Percentiles rank a stretch among this genome's conserved stretches.
Conservation (phyloP, 306 rosid genomes). For the Castanopsis chinensis region DNA sequence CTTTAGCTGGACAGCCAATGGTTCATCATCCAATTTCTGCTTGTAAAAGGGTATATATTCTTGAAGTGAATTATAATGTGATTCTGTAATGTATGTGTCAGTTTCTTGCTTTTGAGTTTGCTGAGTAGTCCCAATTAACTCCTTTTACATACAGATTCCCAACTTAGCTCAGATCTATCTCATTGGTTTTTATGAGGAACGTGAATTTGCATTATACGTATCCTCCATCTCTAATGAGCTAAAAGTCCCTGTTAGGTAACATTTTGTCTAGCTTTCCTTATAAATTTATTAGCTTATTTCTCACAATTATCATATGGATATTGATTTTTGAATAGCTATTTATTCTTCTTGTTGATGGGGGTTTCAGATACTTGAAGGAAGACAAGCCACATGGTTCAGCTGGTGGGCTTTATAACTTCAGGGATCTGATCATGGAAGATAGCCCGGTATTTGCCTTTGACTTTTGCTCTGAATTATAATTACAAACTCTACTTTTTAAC, state of each 20-base stretch:
- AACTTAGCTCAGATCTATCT: slow-evolving; percentile 82
- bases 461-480: slow-evolving; percentile 20
- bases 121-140: not conserved
- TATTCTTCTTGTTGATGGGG: slow-evolving; percentile 7
- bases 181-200: slow-evolving; percentile 93
- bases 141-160: slow-evolving; percentile 63
- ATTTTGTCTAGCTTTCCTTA: not conserved
- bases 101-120: not conserved
- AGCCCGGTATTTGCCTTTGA: slow-evolving; percentile 53
- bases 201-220: slow-evolving; percentile 76
- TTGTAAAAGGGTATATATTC: slow-evolving; percentile 68
- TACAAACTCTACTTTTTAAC: not conserved
- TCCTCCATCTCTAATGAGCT: slow-evolving; percentile 94
- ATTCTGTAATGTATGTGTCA: not conserved
- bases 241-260: slow-evolving; percentile 81
- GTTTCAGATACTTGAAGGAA: slow-evolving; percentile 77
- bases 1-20: slow-evolving; percentile 98
- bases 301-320: not conserved
- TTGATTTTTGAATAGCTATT: not conserved
- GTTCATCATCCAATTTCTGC: slow-evolving; percentile 97
- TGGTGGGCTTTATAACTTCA: slow-evolving; percentile 86
- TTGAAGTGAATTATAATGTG: not conserved
- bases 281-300: slow-evolving; percentile 7
- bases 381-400: slow-evolving; percentile 97
- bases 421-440: slow-evolving; percentile 92